Evolutionary conservation across 2,329 filamentous ascomycete species (phyloP).

Genomic region (Xylariaceae sp.): DNA sequence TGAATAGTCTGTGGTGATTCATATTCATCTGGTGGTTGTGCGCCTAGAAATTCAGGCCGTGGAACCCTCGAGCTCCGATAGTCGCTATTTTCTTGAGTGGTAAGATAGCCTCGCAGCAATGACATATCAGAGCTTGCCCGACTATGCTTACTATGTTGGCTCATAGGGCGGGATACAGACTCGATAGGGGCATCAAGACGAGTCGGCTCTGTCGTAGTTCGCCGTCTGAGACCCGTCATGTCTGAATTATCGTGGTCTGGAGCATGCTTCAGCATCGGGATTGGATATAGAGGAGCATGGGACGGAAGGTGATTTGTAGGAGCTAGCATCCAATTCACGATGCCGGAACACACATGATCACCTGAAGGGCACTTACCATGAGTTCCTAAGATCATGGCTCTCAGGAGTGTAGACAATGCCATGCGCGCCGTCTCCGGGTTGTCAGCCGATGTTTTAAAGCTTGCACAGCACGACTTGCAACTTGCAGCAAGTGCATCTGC

Average conservation of each 20-base stretch:
- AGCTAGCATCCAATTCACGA: neutral
- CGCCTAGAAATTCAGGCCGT: slow-evolving; percentile 43
- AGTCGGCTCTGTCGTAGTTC: slow-evolving; percentile 55
- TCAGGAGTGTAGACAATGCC: slow-evolving; percentile 71
- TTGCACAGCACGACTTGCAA: slow-evolving; percentile 65
- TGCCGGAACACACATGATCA: neutral
- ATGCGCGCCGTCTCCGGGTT: slow-evolving; percentile 68
- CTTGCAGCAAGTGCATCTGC: slow-evolving; percentile 58
- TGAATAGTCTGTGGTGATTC: slow-evolving; percentile 44
- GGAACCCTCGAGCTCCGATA: slow-evolving; percentile 46
- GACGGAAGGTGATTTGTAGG: neutral
- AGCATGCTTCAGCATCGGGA: slow-evolving; percentile 8
- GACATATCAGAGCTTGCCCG: slow-evolving; percentile 69
- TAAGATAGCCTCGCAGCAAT: slow-evolving; percentile 48
- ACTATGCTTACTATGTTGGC: slow-evolving; percentile 62
- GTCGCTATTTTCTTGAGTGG: slow-evolving; percentile 44
- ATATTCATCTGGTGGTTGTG: slow-evolving; percentile 42
- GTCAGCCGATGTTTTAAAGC: slow-evolving; percentile 68
- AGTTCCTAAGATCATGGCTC: slow-evolving; percentile 62
- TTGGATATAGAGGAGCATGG: neutral
- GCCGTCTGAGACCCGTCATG: slow-evolving; percentile 44
- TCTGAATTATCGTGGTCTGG: slow-evolving; percentile 39
- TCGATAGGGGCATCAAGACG: slow-evolving; percentile 56
- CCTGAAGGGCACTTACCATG: slow-evolving; percentile 54
- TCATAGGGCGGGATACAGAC: slow-evolving; percentile 49